A percentile compares a stretch with the other conserved stretches of the same genome.
These are phyloP conservation scores for Vanrija humicola DNA, from an alignment of 1,284 basidiomycete genomes.

Conservation along the genomic window DNA sequence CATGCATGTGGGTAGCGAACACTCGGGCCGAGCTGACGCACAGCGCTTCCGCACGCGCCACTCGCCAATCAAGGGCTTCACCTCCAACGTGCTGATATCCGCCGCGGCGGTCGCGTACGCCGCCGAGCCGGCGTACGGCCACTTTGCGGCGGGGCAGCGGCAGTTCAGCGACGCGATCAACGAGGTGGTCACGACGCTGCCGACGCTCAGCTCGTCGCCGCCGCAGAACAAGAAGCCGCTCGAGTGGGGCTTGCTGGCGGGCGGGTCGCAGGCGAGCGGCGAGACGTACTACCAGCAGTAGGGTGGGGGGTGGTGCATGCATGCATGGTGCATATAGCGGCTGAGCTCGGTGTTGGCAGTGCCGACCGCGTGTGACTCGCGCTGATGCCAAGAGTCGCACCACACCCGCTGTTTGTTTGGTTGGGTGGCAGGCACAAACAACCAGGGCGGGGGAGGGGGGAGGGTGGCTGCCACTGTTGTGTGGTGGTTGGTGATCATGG, in stretches of 20 bases:
- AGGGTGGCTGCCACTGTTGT: too few relatives aligned
- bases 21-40: conserved; percentile 54
- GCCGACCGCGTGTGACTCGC: too few relatives aligned
- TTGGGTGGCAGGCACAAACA: too few relatives aligned
- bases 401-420: too few relatives aligned
- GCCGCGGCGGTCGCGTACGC: conserved; percentile 60
- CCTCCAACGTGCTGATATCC: conserved; percentile 73
- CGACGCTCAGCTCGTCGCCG: conserved; percentile 16
- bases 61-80: conserved; percentile 75
- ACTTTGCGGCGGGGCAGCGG: conserved; percentile 54
- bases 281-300: conserved; percentile 7
- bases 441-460: too few relatives aligned
- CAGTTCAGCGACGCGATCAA: conserved; percentile 30
- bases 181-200: conserved; percentile 32
- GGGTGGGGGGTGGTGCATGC: too few relatives aligned
- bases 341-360: too few relatives aligned
- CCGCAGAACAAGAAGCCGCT: conserved; percentile 1
- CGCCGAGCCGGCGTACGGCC: conserved; percentile 53
- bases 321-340: too few relatives aligned
- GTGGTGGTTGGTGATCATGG: too few relatives aligned
- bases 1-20: conserved; percentile 34
- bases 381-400: too few relatives aligned
- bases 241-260: conserved; percentile 9
- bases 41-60: conserved; percentile 70
- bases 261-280: conserved; percentile 3